Base-by-base conservation (phyloP, 352 stramenopile species). In the Halophytophthora batemanensis region DNA sequence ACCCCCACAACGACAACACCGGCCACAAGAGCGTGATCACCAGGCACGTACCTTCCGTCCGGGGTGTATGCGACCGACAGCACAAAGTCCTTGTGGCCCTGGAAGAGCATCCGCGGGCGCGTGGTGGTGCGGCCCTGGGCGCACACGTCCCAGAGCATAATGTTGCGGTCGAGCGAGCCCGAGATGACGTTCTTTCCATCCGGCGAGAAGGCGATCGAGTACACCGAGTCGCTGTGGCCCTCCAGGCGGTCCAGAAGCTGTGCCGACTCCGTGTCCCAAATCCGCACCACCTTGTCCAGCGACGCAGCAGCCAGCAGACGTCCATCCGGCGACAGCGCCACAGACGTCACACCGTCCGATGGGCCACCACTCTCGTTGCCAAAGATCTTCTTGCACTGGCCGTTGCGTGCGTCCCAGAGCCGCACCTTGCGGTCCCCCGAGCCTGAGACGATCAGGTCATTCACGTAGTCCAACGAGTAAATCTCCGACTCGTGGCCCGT, bases 151-250 rank as follows among this genome's bases (percentile, higher is more conserved):
- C 83, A 94, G 18, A 94, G 56, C 83, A 92, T 94, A 44, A 94
- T 90, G 61, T 88, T 91, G 50, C 77, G 70, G 62, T 94, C 83
- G 21, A 92, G 67, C 31, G 81, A 91, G 14, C 83, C 83, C 14
- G 83, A 94, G 54, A 94, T 92, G 38, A 94, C 59, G 47, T 92
- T 90, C 70, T 91, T 94, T 47, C 81, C 83, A 49, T 94, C 83
- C 1, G 83, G 83, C 0, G 83, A 94, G 53, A 94, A 94, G 5
- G 83, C 83, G 42, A 92, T 87, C 62, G 83, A 92, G 69, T 92
- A 94, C 33, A 94, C 83, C 36, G 83, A 92, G 67, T 94, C 83
- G 29, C 75, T 88, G 64, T 94, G 83, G 54, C 81, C 83, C 47
- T 92, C 81, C 44, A 94, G 61, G 13, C 83, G 83, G 43, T 94